These are phyloP conservation scores for Sophora flavescens DNA, from an alignment of 306 rosid genomes.

Conservation along the genomic window DNA sequence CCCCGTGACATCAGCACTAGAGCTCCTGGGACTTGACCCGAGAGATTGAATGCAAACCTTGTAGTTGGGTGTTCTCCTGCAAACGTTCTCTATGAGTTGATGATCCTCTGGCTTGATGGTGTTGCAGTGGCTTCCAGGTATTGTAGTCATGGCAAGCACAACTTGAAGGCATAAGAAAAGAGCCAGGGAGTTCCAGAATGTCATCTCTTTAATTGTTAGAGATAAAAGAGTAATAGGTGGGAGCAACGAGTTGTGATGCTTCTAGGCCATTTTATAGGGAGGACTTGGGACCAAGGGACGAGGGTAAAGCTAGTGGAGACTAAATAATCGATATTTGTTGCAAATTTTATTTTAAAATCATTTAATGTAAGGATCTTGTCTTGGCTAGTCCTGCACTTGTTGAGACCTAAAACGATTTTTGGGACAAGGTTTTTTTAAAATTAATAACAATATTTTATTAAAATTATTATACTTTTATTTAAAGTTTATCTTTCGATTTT, in stretches of 20 bases:
- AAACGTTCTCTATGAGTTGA: constrained; percentile 50
- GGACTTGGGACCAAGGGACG: too few relatives aligned
- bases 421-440: too few relatives aligned
- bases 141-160: constrained; percentile 16
- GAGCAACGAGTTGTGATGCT: not conserved
- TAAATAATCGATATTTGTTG: too few relatives aligned
- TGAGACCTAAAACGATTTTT: too few relatives aligned
- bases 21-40: constrained; percentile 42
- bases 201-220: constrained; percentile 33
- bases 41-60: constrained; percentile 51
- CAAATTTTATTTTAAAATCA: too few relatives aligned
- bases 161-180: constrained; percentile 26
- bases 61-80: constrained; percentile 61
- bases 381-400: too few relatives aligned
- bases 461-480: too few relatives aligned
- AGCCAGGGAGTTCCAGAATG: constrained; percentile 21
- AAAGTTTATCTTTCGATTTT: too few relatives aligned
- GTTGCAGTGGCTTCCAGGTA: constrained; percentile 44
- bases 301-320: too few relatives aligned
- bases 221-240: not conserved
- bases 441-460: too few relatives aligned
- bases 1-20: constrained; percentile 43
- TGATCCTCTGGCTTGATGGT: constrained; percentile 5
- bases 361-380: too few relatives aligned
- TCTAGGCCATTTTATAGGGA: constrained; percentile 19